Evolutionary conservation across 441 rosid genomes (phyloP).

Genomic region (Aleurites moluccanus): DNA sequence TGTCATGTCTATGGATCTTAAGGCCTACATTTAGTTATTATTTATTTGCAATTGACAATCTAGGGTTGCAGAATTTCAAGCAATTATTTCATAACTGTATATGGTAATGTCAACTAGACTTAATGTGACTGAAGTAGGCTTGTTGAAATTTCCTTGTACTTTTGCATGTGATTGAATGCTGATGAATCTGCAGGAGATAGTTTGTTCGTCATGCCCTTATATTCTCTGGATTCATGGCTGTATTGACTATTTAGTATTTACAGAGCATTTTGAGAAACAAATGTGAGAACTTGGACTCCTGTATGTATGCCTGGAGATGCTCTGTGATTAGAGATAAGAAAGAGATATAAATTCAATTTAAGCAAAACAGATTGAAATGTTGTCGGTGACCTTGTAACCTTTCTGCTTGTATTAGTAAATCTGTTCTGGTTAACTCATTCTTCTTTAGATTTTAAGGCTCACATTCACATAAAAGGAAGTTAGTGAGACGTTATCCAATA

Average conservation of each 20-base stretch:
- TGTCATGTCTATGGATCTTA: neutral
- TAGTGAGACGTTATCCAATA: neutral
- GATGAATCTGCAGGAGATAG: neutral
- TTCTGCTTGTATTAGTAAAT: neutral
- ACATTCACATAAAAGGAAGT: neutral
- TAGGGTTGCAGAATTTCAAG: neutral
- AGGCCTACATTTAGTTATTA: neutral
- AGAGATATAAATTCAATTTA: no score
- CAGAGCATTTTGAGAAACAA: neutral
- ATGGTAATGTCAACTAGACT: neutral
- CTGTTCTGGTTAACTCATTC: neutral
- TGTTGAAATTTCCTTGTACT: neutral
- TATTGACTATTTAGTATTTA: neutral
- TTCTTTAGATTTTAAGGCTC: neutral
- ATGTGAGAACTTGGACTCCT: neutral
- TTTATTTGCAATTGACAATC: neutral
- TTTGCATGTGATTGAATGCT: neutral
- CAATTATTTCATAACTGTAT: neutral
- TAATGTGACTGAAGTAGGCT: neutral
- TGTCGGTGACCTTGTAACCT: neutral
- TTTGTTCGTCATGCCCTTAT: neutral
- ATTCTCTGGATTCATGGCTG: neutral
- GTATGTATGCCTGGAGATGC: neutral
- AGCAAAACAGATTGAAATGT: no score
- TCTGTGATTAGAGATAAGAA: neutral